Conservation (phyloP, 176 grass and related monocot genomes). For the Zoysia pacifica region DNA sequence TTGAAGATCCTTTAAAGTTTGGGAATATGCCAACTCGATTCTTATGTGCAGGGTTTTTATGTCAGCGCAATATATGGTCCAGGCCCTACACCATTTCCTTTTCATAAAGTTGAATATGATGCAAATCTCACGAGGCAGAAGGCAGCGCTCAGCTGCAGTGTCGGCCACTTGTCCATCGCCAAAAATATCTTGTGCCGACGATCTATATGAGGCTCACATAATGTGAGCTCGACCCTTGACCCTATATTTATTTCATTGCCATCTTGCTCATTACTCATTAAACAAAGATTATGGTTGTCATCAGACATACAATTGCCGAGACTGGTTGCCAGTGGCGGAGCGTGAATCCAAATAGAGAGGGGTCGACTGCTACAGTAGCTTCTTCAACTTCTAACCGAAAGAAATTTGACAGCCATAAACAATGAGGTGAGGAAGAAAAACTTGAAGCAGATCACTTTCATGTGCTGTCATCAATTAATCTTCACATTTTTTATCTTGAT, state of each 20-base stretch:
- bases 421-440: too few relatives aligned
- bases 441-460: too few relatives aligned
- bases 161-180: slow-evolving; percentile 19
- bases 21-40: neutral
- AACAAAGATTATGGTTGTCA: neutral
- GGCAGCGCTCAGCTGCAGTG: neutral
- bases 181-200: slow-evolving; percentile 14
- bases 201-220: neutral
- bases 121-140: neutral
- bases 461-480: too few relatives aligned
- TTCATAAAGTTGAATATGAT: slow-evolving; percentile 9
- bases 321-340: too few relatives aligned
- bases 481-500: too few relatives aligned
- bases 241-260: neutral
- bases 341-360: too few relatives aligned
- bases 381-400: too few relatives aligned
- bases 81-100: neutral
- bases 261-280: neutral
- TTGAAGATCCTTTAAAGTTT: neutral
- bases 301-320: neutral
- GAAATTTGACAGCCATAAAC: too few relatives aligned
- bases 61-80: neutral
- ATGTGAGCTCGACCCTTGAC: neutral
- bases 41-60: neutral
- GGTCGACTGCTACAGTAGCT: too few relatives aligned